These are phyloP conservation scores for Crithidia brevicula DNA, from an alignment of 208 protist species.

Conservation along the genomic window DNA sequence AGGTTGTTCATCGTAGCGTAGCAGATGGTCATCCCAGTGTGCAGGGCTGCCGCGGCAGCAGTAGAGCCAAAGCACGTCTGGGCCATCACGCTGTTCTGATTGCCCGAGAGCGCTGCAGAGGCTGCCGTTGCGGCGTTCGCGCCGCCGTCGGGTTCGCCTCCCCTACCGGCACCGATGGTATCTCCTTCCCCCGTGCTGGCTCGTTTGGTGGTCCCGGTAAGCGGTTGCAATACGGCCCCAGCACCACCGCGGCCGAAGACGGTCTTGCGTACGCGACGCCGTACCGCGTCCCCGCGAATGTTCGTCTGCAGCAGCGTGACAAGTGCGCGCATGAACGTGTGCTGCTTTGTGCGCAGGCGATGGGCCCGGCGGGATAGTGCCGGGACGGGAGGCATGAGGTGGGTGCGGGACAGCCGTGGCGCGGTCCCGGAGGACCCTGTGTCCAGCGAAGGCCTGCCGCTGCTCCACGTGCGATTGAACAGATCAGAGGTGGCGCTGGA, in stretches of 20 bases:
- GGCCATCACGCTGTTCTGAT: constrained; percentile 17
- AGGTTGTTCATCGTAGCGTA: constrained; percentile 30
- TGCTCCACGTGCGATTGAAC: constrained; percentile 27
- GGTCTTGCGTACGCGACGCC: constrained; percentile 19
- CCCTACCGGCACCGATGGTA: too few relatives aligned
- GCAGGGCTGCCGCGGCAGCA: constrained; percentile 26
- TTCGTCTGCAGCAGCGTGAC: constrained; percentile 26
- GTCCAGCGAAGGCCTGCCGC: not conserved
- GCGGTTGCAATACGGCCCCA: not conserved
- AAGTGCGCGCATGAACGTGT: constrained; percentile 20
- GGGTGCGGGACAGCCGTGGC: not conserved
- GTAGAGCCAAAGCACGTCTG: constrained; percentile 28
- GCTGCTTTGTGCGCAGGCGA: constrained; percentile 11
- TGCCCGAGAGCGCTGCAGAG: not conserved
- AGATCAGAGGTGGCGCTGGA: constrained; percentile 12
- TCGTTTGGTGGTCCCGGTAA: not conserved
- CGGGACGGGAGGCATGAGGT: too few relatives aligned
- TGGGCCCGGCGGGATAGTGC: constrained; percentile 2
- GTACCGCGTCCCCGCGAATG: constrained; percentile 15
- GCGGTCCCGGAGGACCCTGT: not conserved
- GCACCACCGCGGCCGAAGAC: constrained; percentile 23
- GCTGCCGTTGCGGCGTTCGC: not conserved
- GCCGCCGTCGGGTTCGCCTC: too few relatives aligned
- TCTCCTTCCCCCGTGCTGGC: not conserved
- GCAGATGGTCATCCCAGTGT: constrained; percentile 26